A percentile compares a stretch with the other conserved stretches of the same genome.
phyloP scores from a whole-genome alignment of 2,329 filamentous ascomycete genomes.

The Fusarium bulbicola region DNA sequence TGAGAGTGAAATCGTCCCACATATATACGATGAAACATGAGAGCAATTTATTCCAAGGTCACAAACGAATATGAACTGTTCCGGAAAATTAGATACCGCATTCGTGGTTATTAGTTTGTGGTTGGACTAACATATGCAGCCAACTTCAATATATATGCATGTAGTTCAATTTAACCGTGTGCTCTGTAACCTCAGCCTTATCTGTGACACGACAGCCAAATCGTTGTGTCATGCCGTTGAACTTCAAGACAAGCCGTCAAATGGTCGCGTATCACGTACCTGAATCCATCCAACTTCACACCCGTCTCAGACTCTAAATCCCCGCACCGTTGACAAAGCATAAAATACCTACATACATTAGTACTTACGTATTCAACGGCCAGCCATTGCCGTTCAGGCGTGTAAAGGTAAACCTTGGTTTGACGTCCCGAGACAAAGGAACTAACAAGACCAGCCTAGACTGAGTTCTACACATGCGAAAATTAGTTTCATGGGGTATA shows the following conservation, averaged over 20 bases:
- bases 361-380: not conserved
- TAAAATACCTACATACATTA: not conserved
- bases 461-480: not conserved
- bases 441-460: not conserved
- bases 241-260: not conserved
- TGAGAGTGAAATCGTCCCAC: too few species aligned
- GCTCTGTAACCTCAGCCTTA: not conserved
- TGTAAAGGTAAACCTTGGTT: not conserved
- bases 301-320: slow-evolving; percentile 19
- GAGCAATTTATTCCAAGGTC: not conserved
- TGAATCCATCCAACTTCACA: not conserved
- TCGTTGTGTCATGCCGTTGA: not conserved
- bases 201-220: not conserved
- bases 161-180: not conserved
- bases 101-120: not conserved
- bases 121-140: not conserved
- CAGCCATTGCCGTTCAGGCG: not conserved
- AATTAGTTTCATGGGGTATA: not conserved
- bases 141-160: not conserved
- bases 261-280: slow-evolving; percentile 14
- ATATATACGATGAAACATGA: not conserved
- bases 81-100: not conserved
- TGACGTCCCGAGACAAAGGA: not conserved
- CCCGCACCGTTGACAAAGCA: not conserved
- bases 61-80: not conserved